phyloP scores from a whole-genome alignment of 345 rosid genomes.

The Populus davidiana region DNA sequence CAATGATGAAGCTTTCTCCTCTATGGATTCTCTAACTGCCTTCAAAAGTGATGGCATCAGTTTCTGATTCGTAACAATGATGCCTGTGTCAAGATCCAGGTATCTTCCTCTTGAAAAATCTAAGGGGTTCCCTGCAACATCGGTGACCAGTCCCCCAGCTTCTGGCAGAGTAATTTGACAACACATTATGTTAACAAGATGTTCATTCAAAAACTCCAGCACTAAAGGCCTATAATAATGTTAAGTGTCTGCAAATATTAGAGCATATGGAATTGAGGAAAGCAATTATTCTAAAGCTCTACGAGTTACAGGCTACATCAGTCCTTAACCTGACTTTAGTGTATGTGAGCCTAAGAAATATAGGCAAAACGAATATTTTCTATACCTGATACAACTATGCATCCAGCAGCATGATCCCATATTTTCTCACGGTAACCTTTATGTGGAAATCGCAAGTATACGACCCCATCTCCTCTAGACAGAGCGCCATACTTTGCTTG shows the following conservation, averaged over 20 bases:
- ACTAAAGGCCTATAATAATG: background rate
- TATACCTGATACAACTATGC: slow-evolving; percentile 84
- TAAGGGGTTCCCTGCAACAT: slow-evolving; percentile 70
- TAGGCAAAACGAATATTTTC: background rate
- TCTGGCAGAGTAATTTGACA: slow-evolving; percentile 48
- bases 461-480: slow-evolving; percentile 93
- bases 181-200: background rate
- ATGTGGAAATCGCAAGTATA: slow-evolving; percentile 75
- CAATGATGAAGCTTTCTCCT: slow-evolving; percentile 59
- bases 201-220: background rate
- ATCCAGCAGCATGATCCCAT: slow-evolving; percentile 99
- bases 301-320: background rate
- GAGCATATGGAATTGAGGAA: background rate
- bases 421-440: slow-evolving; percentile 91
- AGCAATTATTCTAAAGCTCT: background rate
- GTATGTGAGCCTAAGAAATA: background rate
- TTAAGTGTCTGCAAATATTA: background rate
- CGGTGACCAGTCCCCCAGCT: slow-evolving; percentile 75
- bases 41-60: slow-evolving; percentile 73
- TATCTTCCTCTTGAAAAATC: slow-evolving; percentile 79
- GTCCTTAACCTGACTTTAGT: background rate
- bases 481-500: slow-evolving; percentile 93
- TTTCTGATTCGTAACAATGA: slow-evolving; percentile 72
- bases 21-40: slow-evolving; percentile 71
- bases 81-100: slow-evolving; percentile 72